Evolutionary conservation across 768 basidiomycete species (phyloP).

Genomic region (Pilatotrama ljubarskyi): DNA sequence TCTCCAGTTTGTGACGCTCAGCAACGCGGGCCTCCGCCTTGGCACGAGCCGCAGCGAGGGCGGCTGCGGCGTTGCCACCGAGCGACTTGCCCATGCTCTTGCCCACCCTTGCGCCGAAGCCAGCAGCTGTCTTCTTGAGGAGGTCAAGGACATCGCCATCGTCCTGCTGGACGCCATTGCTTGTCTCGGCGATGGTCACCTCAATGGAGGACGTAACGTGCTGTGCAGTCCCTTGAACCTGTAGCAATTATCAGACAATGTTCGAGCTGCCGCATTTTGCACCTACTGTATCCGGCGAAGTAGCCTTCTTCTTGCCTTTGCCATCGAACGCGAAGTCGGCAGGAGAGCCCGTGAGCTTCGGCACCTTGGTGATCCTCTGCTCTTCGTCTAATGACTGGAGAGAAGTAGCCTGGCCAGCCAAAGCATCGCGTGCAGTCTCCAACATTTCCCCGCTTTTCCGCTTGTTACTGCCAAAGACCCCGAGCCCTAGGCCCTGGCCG

Average conservation of each 20-base stretch:
- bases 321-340: background rate
- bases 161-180: slow-evolving; percentile 13
- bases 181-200: slow-evolving; percentile 3
- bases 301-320: slow-evolving; percentile 16
- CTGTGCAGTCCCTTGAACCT: background rate
- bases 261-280: too few species aligned
- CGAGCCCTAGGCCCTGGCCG: slow-evolving; percentile 9
- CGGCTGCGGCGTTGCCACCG: slow-evolving; percentile 55
- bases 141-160: slow-evolving; percentile 59
- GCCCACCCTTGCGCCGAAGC: slow-evolving; percentile 55
- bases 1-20: slow-evolving; percentile 55
- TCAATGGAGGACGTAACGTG: slow-evolving; percentile 1
- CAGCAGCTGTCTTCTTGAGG: slow-evolving; percentile 73
- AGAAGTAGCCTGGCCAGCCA: background rate
- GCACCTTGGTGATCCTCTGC: slow-evolving; percentile 47
- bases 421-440: slow-evolving; percentile 4
- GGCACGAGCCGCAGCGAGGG: slow-evolving; percentile 65
- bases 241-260: background rate
- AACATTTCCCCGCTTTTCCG: slow-evolving; percentile 59
- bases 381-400: slow-evolving; percentile 34
- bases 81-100: slow-evolving; percentile 65
- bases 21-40: slow-evolving; percentile 71
- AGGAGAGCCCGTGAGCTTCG: slow-evolving; percentile 38
- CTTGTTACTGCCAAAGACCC: slow-evolving; percentile 43
- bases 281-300: slow-evolving; percentile 10